Conservation (phyloP, 2,329 filamentous ascomycete species). For the Triangularia verruculosa region DNA sequence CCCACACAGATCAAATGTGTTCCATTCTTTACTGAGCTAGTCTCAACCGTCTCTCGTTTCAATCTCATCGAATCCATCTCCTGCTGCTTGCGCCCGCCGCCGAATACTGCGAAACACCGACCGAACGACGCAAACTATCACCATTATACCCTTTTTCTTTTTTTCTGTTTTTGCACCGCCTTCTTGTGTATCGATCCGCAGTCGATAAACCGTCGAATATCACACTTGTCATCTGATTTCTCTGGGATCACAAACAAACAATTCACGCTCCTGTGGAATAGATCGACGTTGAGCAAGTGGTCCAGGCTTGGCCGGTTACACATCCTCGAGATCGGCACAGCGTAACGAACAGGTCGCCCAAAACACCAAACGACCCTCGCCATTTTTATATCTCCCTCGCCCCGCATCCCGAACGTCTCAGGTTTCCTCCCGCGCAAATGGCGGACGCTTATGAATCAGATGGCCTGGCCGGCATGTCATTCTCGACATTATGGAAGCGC, state of each 20-base stretch:
- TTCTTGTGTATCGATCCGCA: conserved; percentile 2
- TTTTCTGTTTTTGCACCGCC: too few species aligned
- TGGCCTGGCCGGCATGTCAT: not conserved
- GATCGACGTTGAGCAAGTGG: conserved; percentile 23
- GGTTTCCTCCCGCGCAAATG: not conserved
- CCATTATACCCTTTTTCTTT: not conserved
- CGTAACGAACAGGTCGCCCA: not conserved
- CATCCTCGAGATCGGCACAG: conserved; percentile 16
- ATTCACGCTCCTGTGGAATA: conserved; percentile 14
- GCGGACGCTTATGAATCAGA: not conserved
- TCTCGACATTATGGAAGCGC: conserved; percentile 18
- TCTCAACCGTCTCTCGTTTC: conserved; percentile 31
- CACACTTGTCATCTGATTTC: not conserved
- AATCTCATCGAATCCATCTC: not conserved
- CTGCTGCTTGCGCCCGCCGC: not conserved
- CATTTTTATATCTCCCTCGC: conserved; percentile 2
- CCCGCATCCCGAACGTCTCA: not conserved
- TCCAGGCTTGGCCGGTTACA: conserved; percentile 12
- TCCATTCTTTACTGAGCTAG: conserved; percentile 27
- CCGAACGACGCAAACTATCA: not conserved
- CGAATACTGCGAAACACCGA: not conserved
- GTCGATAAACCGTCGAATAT: not conserved
- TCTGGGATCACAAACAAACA: conserved; percentile 1
- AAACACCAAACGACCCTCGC: not conserved
- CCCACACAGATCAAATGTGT: not conserved